Evolutionary conservation across 2,329 filamentous ascomycete species (phyloP), one percentile per base, ranked within the genome.

Genomic region (Ophiostoma piceae): DNA sequence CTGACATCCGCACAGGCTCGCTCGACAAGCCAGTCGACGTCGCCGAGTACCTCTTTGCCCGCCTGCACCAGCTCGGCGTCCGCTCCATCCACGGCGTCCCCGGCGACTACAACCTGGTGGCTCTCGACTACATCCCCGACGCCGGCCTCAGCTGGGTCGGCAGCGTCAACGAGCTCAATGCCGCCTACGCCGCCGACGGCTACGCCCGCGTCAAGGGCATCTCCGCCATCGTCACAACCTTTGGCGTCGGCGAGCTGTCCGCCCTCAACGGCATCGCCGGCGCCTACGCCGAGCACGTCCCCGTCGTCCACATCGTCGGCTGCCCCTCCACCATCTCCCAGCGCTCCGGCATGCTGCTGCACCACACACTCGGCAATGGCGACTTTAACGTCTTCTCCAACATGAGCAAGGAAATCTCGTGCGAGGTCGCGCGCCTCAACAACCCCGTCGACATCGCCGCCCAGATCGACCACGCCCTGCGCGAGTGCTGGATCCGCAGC

Each of bases 381-480:
- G 85, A 90, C 35, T 77, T 74, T 64, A 72, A 75, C 72, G 91
- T 92, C 69, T 96, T 96, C 78, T 84, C 88, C 74, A 86, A 91
- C 76, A 96, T 96, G 90, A 91, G 84, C 77, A 82, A 84, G 66
- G 79, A 87, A 67, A 87, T 96, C 74, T 91, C 91, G 0, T 90
- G 88, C 77, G 87, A 87, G 29, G 83, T 91, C 54, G 88, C 90
- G 69, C 88, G 89, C 75, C 83, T 96, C 70, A 89, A 87, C 76
- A 85, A 91, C 73, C 87, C 90, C 1, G 79, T 84, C 71, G 89
- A 91, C 73, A 90, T 91, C 60, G 88, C 92, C 11, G 81, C 83
- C 16, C 86, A 92, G 75, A 94, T 96, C 74, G 93, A 96, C 77
- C 84, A 91, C 75, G 87, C 90, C 3, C 84, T 96, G 37, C 85